Percentiles rank a stretch among this genome's conserved stretches.
Conservation (phyloP, 345 rosid genomes). For the Eucalyptus fibrosa region DNA sequence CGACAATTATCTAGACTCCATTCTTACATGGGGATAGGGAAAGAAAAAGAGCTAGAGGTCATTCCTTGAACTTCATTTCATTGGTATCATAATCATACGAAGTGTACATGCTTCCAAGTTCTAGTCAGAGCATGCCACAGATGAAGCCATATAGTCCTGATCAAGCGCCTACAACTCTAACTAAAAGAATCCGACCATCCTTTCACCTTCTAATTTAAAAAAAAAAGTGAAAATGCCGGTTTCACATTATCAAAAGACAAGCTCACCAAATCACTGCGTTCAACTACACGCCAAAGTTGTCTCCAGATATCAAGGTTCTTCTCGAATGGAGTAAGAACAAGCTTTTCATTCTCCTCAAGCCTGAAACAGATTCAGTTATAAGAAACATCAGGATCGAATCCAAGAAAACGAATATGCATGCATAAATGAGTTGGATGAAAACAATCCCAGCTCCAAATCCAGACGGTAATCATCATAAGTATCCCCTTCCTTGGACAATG, state of each 20-base stretch:
- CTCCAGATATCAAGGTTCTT: conserved; percentile 98
- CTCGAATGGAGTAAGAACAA: conserved; percentile 93
- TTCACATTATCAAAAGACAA: neutral
- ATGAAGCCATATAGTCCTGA: neutral
- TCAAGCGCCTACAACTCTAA: neutral
- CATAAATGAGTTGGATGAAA: neutral
- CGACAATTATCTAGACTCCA: neutral
- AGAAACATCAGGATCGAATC: neutral
- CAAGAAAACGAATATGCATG: neutral
- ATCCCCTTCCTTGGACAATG: neutral
- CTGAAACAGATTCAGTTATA: conserved; percentile 17
- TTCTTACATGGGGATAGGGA: neutral
- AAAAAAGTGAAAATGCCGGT: neutral
- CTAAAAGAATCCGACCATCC: neutral
- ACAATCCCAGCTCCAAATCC: neutral
- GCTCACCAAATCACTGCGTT: conserved; percentile 87
- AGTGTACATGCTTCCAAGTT: neutral
- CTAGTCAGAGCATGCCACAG: neutral
- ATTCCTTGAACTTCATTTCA: neutral
- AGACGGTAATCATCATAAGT: neutral
- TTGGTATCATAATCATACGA: neutral
- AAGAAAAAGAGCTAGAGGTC: neutral
- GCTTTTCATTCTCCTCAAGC: conserved; percentile 91
- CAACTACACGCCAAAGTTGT: conserved; percentile 98
- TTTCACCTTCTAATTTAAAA: neutral